Conservation (phyloP, 805 yeast species). For the Saccharomycopsis microspora region DNA sequence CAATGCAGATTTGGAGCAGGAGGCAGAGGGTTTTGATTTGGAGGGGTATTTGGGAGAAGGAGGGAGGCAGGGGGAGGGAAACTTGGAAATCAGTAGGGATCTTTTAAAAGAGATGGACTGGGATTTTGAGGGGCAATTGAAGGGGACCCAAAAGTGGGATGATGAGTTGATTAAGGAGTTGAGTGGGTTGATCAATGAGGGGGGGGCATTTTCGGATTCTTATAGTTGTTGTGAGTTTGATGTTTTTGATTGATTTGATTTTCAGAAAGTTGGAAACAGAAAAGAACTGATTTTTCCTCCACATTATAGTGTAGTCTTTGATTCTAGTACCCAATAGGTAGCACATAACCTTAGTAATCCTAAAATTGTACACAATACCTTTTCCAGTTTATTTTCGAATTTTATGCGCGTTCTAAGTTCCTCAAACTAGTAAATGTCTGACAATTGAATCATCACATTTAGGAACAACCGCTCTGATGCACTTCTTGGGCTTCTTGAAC, state of each 20-base stretch:
- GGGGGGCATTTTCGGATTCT: background rate
- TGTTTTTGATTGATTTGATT: slow-evolving; percentile 1
- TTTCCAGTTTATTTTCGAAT: no score
- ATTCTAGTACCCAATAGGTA: no score
- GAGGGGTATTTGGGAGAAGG: background rate
- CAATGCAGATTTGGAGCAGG: slow-evolving; percentile 1
- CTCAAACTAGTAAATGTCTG: no score
- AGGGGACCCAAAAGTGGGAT: slow-evolving; percentile 6
- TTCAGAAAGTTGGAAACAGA: background rate
- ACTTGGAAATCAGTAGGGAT: slow-evolving; percentile 5
- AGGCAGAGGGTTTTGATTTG: background rate
- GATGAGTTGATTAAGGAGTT: slow-evolving; percentile 8
- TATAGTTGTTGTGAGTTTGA: slow-evolving; percentile 11
- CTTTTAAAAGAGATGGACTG: background rate
- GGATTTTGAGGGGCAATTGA: background rate
- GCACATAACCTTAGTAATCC: no score
- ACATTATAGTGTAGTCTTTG: no score
- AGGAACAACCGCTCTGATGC: no score
- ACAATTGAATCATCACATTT: no score
- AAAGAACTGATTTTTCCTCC: no score
- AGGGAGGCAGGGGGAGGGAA: slow-evolving; percentile 4
- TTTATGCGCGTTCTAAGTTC: no score
- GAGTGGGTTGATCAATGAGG: slow-evolving; percentile 4
- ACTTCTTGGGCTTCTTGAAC: no score
- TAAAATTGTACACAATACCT: no score